phyloP scores from a whole-genome alignment of 2,329 filamentous ascomycete genomes.

The Aspergillus sp. region DNA sequence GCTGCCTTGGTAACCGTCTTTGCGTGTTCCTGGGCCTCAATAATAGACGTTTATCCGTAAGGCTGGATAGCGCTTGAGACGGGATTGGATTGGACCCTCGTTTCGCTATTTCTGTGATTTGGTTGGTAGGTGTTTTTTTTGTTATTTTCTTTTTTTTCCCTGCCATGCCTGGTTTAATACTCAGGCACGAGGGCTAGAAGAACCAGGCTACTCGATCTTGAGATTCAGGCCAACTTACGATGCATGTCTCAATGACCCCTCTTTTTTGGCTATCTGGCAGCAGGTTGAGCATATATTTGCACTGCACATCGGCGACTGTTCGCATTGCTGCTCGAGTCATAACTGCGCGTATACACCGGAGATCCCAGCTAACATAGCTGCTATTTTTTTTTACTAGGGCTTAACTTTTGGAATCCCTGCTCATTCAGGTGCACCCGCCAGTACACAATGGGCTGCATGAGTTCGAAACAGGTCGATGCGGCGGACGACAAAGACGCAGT shows the following conservation, averaged over 20 bases:
- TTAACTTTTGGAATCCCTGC: neutral
- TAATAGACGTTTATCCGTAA: neutral
- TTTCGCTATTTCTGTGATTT: neutral
- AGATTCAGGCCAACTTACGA: constrained; percentile 1
- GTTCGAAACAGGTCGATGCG: constrained; percentile 40
- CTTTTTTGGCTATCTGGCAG: constrained; percentile 9
- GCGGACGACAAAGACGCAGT: constrained; percentile 42
- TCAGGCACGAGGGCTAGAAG: neutral
- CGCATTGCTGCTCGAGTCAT: neutral
- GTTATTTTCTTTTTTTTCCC: neutral
- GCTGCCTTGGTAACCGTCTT: neutral
- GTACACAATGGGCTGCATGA: constrained; percentile 45
- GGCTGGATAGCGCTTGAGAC: neutral
- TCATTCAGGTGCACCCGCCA: neutral
- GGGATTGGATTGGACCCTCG: neutral
- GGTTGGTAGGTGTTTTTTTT: constrained; percentile 8
- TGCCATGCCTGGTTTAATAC: neutral
- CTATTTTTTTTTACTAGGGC: neutral
- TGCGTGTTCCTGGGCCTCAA: neutral
- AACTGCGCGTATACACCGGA: neutral
- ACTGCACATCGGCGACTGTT: constrained; percentile 13
- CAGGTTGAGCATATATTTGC: constrained; percentile 15
- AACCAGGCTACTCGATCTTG: neutral
- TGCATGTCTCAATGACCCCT: constrained; percentile 14
- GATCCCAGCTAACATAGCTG: constrained; percentile 2